phyloP scores from a whole-genome alignment of 2,329 filamentous ascomycete species.

The Emergomyces pasteurianus region DNA sequence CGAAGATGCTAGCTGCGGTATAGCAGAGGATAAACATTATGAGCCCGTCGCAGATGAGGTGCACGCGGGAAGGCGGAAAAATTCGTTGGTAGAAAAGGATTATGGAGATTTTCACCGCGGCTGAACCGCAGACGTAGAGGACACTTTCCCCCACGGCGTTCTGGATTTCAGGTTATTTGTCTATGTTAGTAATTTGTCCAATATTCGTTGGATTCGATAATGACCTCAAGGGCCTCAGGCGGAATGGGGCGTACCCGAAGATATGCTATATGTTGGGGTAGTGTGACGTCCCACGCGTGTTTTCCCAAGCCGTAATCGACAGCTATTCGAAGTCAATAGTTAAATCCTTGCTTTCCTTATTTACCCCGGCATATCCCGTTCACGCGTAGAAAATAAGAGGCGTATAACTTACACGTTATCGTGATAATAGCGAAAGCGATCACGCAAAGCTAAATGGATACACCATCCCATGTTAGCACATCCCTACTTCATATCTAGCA shows the following conservation, averaged over 20 bases:
- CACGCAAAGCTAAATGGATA: slow-evolving; percentile 10
- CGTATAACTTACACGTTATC: slow-evolving; percentile 13
- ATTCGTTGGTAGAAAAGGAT: slow-evolving; percentile 21
- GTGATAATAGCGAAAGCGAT: slow-evolving; percentile 13
- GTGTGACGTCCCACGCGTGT: slow-evolving; percentile 20
- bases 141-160: slow-evolving; percentile 19
- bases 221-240: neutral
- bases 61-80: slow-evolving; percentile 18
- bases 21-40: slow-evolving; percentile 17
- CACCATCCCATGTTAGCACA: neutral
- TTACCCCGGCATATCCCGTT: neutral
- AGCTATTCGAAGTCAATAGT: slow-evolving; percentile 10
- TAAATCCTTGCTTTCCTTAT: neutral
- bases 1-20: slow-evolving; percentile 17
- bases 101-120: slow-evolving; percentile 22
- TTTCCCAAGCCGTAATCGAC: slow-evolving; percentile 18
- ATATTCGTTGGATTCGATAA: neutral
- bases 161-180: slow-evolving; percentile 6
- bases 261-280: slow-evolving; percentile 12
- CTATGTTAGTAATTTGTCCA: neutral
- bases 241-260: slow-evolving; percentile 11
- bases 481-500: neutral
- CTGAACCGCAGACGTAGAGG: slow-evolving; percentile 19
- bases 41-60: neutral
- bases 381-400: neutral